These are phyloP conservation scores for Ceratocystis smalleyi DNA, from an alignment of 2,329 filamentous ascomycete genomes.

Conservation along the genomic window DNA sequence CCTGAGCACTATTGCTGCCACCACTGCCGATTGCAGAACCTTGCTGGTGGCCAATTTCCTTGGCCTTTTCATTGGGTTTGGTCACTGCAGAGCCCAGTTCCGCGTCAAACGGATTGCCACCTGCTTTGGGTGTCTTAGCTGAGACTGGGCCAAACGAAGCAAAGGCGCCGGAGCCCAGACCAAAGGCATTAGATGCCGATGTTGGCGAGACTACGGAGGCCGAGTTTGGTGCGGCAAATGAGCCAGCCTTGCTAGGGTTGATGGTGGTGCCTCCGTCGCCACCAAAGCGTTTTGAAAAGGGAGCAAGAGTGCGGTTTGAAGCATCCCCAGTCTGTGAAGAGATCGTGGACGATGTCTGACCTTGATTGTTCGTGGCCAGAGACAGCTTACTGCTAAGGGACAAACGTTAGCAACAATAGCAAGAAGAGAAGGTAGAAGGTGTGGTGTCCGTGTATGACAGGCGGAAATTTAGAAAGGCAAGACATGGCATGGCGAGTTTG, in stretches of 20 bases:
- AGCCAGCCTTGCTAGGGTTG: slow-evolving; percentile 61
- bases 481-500: not conserved
- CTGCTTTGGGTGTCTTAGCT: slow-evolving; percentile 73
- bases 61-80: slow-evolving; percentile 22
- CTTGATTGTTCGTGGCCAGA: slow-evolving; percentile 55
- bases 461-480: too few relatives aligned
- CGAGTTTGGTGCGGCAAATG: slow-evolving; percentile 64
- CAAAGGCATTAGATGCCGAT: slow-evolving; percentile 70
- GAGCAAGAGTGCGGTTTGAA: slow-evolving; percentile 44
- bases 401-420: not conserved
- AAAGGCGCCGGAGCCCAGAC: slow-evolving; percentile 85
- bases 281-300: slow-evolving; percentile 59
- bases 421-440: not conserved
- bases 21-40: slow-evolving; percentile 16
- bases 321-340: slow-evolving; percentile 30
- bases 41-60: slow-evolving; percentile 22
- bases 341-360: slow-evolving; percentile 36
- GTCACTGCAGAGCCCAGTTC: slow-evolving; percentile 35
- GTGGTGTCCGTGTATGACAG: too few relatives aligned
- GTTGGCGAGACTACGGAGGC: slow-evolving; percentile 58
- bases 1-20: slow-evolving; percentile 35
- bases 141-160: slow-evolving; percentile 56
- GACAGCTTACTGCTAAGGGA: slow-evolving; percentile 61
- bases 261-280: slow-evolving; percentile 39
- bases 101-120: slow-evolving; percentile 65